Percentiles rank a stretch among this genome's conserved stretches.
These are phyloP conservation scores for Crithidia mellificae DNA, from an alignment of 208 protist species.

Conservation along the genomic window DNA sequence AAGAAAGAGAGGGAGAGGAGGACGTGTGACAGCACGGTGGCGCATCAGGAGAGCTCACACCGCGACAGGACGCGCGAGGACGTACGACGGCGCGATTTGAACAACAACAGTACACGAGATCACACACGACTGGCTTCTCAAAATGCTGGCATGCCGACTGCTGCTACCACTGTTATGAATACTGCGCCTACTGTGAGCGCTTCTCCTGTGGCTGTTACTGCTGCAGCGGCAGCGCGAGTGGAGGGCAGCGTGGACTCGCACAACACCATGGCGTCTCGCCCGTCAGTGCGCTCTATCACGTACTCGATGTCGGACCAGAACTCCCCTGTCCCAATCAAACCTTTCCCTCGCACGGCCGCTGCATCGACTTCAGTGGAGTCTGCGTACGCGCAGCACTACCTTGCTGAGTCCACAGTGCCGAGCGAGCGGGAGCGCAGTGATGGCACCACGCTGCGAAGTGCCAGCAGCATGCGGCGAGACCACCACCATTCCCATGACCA, in stretches of 20 bases:
- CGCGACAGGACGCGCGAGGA: no score
- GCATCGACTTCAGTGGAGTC: not conserved
- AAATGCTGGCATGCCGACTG: no score
- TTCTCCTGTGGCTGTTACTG: conserved; percentile 4
- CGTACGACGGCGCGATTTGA: no score
- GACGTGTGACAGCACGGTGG: no score
- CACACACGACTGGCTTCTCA: no score
- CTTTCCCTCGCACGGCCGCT: not conserved
- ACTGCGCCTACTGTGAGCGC: no score
- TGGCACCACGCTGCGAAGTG: no score
- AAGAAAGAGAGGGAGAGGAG: no score
- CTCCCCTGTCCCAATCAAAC: not conserved
- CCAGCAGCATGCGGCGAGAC: conserved; percentile 13
- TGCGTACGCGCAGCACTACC: not conserved
- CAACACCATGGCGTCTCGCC: not conserved
- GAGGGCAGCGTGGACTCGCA: conserved; percentile 10
- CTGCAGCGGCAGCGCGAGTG: not conserved
- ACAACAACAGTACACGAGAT: no score
- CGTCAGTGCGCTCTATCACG: conserved; percentile 1
- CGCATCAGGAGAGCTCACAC: no score
- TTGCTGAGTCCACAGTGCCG: not conserved
- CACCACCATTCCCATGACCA: no score
- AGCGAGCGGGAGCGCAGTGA: not conserved
- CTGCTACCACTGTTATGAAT: no score
- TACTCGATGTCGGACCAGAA: not conserved